Base-by-base conservation (phyloP, 2,329 filamentous ascomycete genomes). In the Ceratocystis destructans region DNA sequence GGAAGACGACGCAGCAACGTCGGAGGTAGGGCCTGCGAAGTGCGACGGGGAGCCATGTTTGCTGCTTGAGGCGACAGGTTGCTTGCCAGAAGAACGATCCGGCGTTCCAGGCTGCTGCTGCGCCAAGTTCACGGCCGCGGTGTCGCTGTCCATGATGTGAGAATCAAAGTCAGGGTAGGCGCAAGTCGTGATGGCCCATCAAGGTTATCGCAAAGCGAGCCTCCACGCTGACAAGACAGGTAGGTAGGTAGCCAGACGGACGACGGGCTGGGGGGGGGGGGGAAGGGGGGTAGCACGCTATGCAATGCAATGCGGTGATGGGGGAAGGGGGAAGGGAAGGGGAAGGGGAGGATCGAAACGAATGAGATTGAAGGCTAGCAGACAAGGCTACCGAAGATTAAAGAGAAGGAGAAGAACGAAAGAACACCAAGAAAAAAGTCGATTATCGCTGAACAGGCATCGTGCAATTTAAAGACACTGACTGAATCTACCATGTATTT, bases 31-130 rank as follows among this genome's bases (percentile, higher is more conserved):
- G 31, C 64, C 64, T 28, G 64, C 28, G 22, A 61, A 25, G 10
- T 61, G 44, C 2, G 65, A 37, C 8, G 65, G 65, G 8, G 65
- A 55, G 15, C 25, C 22, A 33, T 62, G 55, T 17, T 45, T 48
- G 28, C 45, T 67, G 28, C 53, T 62, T 41, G 50, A 20, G 57
- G 53, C 37, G 15, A 64, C 50, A 41, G 31, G 10, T 31, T 50
- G 61, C 44, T 33, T 17, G n/a, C 33, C 50, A n/a, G 53, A 59
- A 33, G 66, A 61, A 67, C 66, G 66, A 62, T 67, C 66, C 66
- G 66, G 66, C 66, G 66, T 67, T 64, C 62, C 53, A 44, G 62
- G 2, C 22, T 25, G 53, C 53, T 28, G 62, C 33, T 61, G 50
- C 44, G 53, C 22, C 33, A 31, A 45, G 45, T 25, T 15, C 41